A percentile compares a stretch with the other conserved stretches of the same genome.
phyloP scores from a whole-genome alignment of 2,329 filamentous ascomycete species.

The Colletotrichum tamarilloi region DNA sequence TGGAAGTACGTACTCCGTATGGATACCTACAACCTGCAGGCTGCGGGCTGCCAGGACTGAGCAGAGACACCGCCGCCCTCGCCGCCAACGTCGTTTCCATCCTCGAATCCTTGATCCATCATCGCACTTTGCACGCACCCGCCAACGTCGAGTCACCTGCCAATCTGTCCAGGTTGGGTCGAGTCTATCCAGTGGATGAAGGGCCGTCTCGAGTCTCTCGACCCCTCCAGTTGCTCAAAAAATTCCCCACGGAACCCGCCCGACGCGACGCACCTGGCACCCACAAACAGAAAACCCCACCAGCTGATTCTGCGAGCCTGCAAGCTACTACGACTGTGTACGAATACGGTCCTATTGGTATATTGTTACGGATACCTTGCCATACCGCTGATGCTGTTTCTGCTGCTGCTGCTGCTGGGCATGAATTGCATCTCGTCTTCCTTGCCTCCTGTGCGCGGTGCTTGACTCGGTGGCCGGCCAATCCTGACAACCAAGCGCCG shows the following conservation, averaged over 20 bases:
- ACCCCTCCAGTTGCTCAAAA: not conserved
- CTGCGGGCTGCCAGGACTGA: not conserved
- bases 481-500: constrained; percentile 10
- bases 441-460: not conserved
- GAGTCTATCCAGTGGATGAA: constrained; percentile 10
- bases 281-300: not conserved
- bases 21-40: no score
- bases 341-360: not conserved
- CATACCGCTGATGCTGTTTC: not conserved
- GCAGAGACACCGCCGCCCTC: not conserved
- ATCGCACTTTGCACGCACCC: not conserved
- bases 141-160: constrained; percentile 19
- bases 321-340: not conserved
- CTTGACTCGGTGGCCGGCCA: constrained; percentile 22
- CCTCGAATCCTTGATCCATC: not conserved
- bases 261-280: constrained; percentile 16
- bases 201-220: not conserved
- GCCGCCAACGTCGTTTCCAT: not conserved
- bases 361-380: not conserved
- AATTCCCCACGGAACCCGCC: constrained; percentile 27
- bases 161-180: not conserved
- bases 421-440: not conserved
- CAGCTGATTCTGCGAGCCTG: not conserved
- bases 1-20: no score
- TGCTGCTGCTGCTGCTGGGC: not conserved